These are phyloP conservation scores for Trifolium dubium DNA, from an alignment of 306 rosid species.

Conservation along the genomic window DNA sequence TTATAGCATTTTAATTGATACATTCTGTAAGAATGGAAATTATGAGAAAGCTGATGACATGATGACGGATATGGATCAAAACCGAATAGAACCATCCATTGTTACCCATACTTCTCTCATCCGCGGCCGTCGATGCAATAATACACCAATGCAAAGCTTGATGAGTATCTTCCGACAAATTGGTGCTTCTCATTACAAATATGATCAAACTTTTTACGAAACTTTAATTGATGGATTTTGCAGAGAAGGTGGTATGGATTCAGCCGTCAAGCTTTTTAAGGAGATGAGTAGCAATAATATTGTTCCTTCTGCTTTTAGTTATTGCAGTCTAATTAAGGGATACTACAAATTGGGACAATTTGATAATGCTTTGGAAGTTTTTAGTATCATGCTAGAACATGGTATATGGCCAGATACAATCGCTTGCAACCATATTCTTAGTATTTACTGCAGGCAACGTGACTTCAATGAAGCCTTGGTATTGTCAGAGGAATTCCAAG, in stretches of 20 bases:
- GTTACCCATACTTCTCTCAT: slow-evolving; percentile 62
- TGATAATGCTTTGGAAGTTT: slow-evolving; percentile 48
- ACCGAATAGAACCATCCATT: slow-evolving; percentile 56
- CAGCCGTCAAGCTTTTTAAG: slow-evolving; percentile 51
- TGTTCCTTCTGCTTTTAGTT: slow-evolving; percentile 48
- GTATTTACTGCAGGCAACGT: slow-evolving; percentile 54
- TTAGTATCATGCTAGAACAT: slow-evolving; percentile 47
- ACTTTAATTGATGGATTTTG: slow-evolving; percentile 60
- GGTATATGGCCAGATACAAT: slow-evolving; percentile 53
- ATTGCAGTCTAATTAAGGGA: slow-evolving; percentile 47
- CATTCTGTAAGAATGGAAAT: slow-evolving; percentile 56
- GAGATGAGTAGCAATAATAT: slow-evolving; percentile 55
- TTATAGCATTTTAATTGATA: slow-evolving; percentile 67
- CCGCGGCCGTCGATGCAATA: slow-evolving; percentile 56
- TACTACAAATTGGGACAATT: slow-evolving; percentile 53
- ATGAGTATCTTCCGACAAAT: slow-evolving; percentile 40
- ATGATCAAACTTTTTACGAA: slow-evolving; percentile 54
- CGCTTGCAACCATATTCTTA: slow-evolving; percentile 61
- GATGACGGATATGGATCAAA: slow-evolving; percentile 54
- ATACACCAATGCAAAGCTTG: slow-evolving; percentile 42
- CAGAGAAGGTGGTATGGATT: slow-evolving; percentile 50
- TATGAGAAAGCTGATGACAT: slow-evolving; percentile 41
- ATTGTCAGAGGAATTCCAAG: slow-evolving; percentile 52
- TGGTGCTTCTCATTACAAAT: slow-evolving; percentile 48
- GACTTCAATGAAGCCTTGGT: slow-evolving; percentile 54